Base-by-base conservation (phyloP, 2,329 filamentous ascomycete species). In the Talaromyces sp. region DNA sequence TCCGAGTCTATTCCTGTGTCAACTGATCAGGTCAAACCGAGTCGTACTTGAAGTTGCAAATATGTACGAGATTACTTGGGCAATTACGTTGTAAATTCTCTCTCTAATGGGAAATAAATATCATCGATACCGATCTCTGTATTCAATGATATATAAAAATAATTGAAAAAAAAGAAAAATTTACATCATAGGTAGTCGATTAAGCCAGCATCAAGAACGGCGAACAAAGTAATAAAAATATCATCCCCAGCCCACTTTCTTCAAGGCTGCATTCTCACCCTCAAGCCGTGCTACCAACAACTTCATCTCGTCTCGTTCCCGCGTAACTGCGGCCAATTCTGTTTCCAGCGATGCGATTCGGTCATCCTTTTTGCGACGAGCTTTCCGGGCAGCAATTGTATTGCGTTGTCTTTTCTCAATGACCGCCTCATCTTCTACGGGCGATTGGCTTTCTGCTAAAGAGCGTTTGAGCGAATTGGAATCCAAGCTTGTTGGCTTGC, bases 381-480 rank as follows among this genome's bases (percentile, higher is more conserved):
- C 90, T 63, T 87, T 86, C 63, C 86, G 82, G 31, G 88, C 88
- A n/a, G 88, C 87, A 63, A 89, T 80, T 14, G 87, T 90, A 72
- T 90, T 90, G 63, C 84, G 82, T 63, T 84, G 83, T 29, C 88
- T 85, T 72, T 89, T 89, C 35, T 67, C 65, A 5, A 58, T 8
- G 10, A 58, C 38, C 6, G 43, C 49, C n/a, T 50, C 41, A 24
- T 51, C 27, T 21, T 58, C 55, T 52, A 21, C 14, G 4, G 49
- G 49, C 17, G 49, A 52, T 14, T 52, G 49, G 8, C 49, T 19
- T 6, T 52, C 49, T n/a, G 13, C 49, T 11, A 52, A 26, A 29
- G 49, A n/a, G 17, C 49, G 24, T n/a, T 52, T 52, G 13, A 29
- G 27, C 10, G 27, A 29, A 3, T 9, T 52, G 14, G 17, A 17